phyloP scores from a whole-genome alignment of 495 filamentous ascomycete species.

The Friedmanniomyces simplex region DNA sequence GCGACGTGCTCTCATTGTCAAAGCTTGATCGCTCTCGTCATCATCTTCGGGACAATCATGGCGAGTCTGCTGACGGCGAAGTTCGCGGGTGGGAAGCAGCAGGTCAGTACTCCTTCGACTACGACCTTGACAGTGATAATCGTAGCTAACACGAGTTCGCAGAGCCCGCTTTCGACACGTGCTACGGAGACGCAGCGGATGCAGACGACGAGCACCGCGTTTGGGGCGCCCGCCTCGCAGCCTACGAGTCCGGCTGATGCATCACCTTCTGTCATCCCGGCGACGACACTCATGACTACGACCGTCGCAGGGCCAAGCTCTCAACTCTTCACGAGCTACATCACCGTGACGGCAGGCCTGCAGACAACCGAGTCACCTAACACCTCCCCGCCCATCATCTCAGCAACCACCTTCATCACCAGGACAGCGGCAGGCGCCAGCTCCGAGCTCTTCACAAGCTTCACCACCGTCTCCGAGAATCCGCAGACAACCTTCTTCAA shows the following conservation, averaged over 20 bases:
- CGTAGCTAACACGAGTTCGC: neutral
- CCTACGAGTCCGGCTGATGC: neutral
- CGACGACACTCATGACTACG: neutral
- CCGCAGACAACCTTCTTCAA: neutral
- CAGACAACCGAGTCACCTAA: neutral
- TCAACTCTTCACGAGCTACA: neutral
- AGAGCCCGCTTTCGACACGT: neutral
- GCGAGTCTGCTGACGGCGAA: neutral
- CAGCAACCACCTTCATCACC: neutral
- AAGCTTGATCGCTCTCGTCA: neutral
- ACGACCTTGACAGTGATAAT: neutral
- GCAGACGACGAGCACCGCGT: neutral
- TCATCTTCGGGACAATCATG: neutral
- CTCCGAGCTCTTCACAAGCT: neutral
- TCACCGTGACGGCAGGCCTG: neutral
- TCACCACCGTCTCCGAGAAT: neutral
- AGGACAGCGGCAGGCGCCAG: neutral
- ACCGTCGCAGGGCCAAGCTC: neutral
- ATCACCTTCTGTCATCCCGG: neutral
- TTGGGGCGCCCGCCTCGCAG: neutral
- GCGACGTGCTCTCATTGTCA: neutral
- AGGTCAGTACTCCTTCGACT: neutral
- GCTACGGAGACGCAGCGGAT: neutral
- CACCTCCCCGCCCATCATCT: neutral
- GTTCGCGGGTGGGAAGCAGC: neutral